Conservation (phyloP, 495 filamentous ascomycete genomes). For the Annulohypoxylon bovei region DNA sequence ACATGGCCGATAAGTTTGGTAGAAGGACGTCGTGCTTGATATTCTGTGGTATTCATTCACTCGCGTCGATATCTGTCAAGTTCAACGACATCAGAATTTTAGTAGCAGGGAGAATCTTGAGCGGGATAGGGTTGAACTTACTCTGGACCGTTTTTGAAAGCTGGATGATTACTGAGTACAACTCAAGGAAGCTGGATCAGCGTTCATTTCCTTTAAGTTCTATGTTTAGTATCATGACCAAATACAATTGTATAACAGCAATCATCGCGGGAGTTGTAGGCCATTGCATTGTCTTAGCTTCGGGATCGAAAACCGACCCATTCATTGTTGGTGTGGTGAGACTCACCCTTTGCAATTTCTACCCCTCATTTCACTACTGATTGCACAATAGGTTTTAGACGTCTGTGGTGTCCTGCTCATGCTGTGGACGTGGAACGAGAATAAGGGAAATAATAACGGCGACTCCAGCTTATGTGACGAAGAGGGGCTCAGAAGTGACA, state of each 20-base stretch:
- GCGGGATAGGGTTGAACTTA: conserved; percentile 57
- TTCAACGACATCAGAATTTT: conserved; percentile 50
- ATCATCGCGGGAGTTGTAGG: conserved; percentile 51
- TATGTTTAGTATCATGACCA: conserved; percentile 60
- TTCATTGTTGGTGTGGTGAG: conserved; percentile 53
- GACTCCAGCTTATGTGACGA: neutral
- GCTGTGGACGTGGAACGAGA: conserved; percentile 52
- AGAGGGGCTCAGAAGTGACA: neutral
- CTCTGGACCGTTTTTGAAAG: conserved; percentile 60
- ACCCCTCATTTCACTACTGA: conserved; percentile 10
- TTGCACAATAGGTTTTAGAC: conserved; percentile 27
- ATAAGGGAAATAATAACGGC: conserved; percentile 40
- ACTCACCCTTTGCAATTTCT: neutral
- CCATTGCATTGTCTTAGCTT: conserved; percentile 50
- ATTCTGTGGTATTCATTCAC: conserved; percentile 56
- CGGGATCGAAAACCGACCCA: conserved; percentile 56
- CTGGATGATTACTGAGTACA: conserved; percentile 63
- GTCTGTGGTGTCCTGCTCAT: conserved; percentile 48
- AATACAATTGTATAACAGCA: conserved; percentile 56
- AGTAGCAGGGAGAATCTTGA: conserved; percentile 54
- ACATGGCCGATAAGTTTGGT: conserved; percentile 57
- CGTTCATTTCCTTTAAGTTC: conserved; percentile 43
- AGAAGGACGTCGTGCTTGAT: conserved; percentile 52
- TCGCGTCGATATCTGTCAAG: conserved; percentile 59
- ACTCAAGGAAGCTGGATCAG: conserved; percentile 43